Percentiles rank a stretch among this genome's conserved stretches.
Conservation (phyloP, 2,329 filamentous ascomycete genomes). For the Periglandula ipomoeae region DNA sequence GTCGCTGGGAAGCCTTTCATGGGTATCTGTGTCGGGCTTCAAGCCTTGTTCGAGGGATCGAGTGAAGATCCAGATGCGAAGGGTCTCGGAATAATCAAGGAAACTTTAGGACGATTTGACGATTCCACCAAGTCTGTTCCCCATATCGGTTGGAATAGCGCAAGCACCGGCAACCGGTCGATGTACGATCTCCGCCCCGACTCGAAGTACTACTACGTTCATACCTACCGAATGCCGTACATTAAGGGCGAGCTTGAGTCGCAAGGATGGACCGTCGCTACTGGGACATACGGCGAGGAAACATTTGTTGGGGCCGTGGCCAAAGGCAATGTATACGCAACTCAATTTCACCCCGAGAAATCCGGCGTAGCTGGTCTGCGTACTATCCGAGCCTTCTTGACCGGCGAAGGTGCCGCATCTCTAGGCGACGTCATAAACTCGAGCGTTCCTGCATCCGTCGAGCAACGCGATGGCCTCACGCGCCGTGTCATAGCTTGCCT, state of each 20-base stretch:
- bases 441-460: slow-evolving; percentile 11
- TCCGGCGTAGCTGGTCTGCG: slow-evolving; percentile 82
- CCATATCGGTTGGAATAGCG: slow-evolving; percentile 98
- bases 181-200: slow-evolving; percentile 71
- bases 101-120: slow-evolving; percentile 65
- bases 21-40: slow-evolving; percentile 91
- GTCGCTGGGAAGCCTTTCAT: slow-evolving; percentile 92
- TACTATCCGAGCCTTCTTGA: slow-evolving; percentile 76
- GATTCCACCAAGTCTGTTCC: slow-evolving; percentile 80
- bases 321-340: slow-evolving; percentile 76
- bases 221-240: slow-evolving; percentile 84
- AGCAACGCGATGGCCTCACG: slow-evolving; percentile 62
- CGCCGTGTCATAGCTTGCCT: slow-evolving; percentile 90
- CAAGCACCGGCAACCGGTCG: slow-evolving; percentile 47
- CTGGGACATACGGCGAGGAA: slow-evolving; percentile 76
- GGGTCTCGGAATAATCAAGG: slow-evolving; percentile 69
- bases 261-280: slow-evolving; percentile 87
- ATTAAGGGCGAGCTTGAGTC: slow-evolving; percentile 61
- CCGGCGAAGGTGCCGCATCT: slow-evolving; percentile 52
- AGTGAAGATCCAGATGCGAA: slow-evolving; percentile 63
- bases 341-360: slow-evolving; percentile 98
- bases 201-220: slow-evolving; percentile 98
- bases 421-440: slow-evolving; percentile 24
- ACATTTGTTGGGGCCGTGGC: slow-evolving; percentile 87
- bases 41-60: slow-evolving; percentile 82